Evolutionary conservation across 164 flowering plant genomes (phyloP).

Genomic region (Brasenia schreberi): DNA sequence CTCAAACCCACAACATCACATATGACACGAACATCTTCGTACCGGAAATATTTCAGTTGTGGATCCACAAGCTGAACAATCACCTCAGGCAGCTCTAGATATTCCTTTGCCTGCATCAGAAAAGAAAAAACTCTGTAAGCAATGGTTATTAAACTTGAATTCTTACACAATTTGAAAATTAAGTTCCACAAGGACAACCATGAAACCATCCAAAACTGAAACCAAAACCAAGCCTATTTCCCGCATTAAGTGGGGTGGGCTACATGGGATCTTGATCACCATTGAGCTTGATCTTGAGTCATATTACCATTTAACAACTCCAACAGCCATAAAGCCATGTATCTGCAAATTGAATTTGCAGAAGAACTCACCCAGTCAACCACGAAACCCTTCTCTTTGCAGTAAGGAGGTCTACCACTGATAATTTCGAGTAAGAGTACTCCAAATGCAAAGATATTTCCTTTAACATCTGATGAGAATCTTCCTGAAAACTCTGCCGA

Average conservation of each 20-base stretch:
- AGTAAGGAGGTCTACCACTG: slow-evolving; percentile 61
- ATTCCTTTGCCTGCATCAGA: slow-evolving; percentile 62
- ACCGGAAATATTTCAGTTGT: slow-evolving; percentile 48
- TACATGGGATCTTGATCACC: too few relatives aligned
- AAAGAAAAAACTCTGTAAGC: not conserved
- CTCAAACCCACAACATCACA: slow-evolving; percentile 65
- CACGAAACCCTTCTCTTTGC: slow-evolving; percentile 49
- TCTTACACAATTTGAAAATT: not conserved
- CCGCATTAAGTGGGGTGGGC: too few relatives aligned
- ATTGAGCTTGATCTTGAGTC: too few relatives aligned
- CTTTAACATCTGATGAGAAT: slow-evolving; percentile 26
- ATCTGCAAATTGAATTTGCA: not conserved
- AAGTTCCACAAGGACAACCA: not conserved
- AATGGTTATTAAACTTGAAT: too few relatives aligned
- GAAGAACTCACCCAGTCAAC: slow-evolving; percentile 46
- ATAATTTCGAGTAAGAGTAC: slow-evolving; percentile 65
- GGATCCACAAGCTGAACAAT: slow-evolving; percentile 72
- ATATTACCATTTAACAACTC: too few relatives aligned
- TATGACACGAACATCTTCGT: slow-evolving; percentile 58
- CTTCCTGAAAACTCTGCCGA: not conserved
- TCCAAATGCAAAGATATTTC: slow-evolving; percentile 69
- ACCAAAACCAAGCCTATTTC: too few relatives aligned
- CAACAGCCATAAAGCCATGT: not conserved
- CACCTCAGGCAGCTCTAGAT: slow-evolving; percentile 51
- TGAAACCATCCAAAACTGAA: too few relatives aligned